phyloP scores from a whole-genome alignment of 2,329 filamentous ascomycete species.

The Paraphoma chrysanthemicola region DNA sequence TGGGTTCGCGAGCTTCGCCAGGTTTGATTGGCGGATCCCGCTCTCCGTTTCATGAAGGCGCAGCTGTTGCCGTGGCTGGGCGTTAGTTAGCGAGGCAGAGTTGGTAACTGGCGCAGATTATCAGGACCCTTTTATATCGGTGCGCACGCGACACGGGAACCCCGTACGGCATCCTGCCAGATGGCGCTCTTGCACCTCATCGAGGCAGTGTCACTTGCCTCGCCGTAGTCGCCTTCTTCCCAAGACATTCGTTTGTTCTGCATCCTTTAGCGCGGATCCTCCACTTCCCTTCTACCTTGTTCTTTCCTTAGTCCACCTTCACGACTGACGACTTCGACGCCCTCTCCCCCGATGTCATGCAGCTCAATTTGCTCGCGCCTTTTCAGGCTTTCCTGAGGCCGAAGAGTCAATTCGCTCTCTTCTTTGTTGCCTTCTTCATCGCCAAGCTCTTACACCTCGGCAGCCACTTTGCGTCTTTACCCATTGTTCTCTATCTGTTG shows the following conservation, averaged over 20 bases:
- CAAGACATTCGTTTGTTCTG: background rate
- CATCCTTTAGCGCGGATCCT: background rate
- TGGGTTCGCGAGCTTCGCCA: background rate
- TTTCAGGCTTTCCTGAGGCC: constrained; percentile 17
- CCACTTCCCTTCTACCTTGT: background rate
- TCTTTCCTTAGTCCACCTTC: background rate
- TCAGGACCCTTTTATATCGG: constrained; percentile 2
- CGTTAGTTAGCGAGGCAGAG: background rate
- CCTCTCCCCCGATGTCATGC: constrained; percentile 13
- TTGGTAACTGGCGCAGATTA: background rate
- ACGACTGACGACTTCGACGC: constrained; percentile 12
- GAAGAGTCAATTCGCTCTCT: constrained; percentile 20
- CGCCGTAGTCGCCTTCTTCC: background rate
- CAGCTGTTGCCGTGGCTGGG: constrained; percentile 5
- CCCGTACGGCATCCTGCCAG: background rate
- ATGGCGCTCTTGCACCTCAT: background rate
- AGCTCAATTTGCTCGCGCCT: constrained; percentile 21
- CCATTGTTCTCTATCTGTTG: constrained; percentile 22
- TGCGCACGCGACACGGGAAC: constrained; percentile 4
- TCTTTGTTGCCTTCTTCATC: constrained; percentile 21
- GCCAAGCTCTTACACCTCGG: constrained; percentile 24
- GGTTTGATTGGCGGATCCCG: background rate
- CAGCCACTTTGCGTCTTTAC: constrained; percentile 19
- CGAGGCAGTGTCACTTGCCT: background rate
- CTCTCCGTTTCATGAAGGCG: background rate